Evolutionary conservation across 441 rosid species (phyloP), one percentile per base, ranked within the genome.

Genomic region (Pelargonium myrrhifolium): DNA sequence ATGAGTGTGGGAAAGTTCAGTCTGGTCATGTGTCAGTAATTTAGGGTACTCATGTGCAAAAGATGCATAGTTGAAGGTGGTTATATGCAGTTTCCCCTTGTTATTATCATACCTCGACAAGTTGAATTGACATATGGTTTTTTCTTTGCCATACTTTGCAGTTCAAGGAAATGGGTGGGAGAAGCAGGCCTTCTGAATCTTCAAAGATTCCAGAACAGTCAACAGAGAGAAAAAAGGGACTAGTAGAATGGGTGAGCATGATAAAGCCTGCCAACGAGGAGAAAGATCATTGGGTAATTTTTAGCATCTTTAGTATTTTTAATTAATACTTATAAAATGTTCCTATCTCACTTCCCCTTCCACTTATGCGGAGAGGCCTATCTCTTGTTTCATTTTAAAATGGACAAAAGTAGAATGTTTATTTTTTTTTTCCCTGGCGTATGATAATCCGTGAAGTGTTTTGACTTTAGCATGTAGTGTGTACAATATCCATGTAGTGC

Each of bases 111-210:
- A 39, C 43, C 3, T 10, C 14, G 14, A 43, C 49, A 10, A 43
- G 11, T 43, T 17, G 20, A n/a, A 53, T 11, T 10, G 21, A 24
- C 69, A 26, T 69, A 18, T 45, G n/a, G n/a, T n/a, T 15, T 7
- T 42, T 6, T 73, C 22, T 42, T 15, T 8, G 1, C 31, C 31
- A 9, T 18, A n/a, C 65, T 42, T 61, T 76, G 24, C 86, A 94
- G 99, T 66, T 90, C 67, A 92, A 94, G 90, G 98, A 94, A 84
- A 92, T 94, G 85, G 98, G 89, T 76, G 93, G 87, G 74, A 80
- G 89, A 71, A 83, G 67, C 76, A 81, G 79, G 78, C 84, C 96
- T 71, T 72, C 88, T 75, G 88, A 79, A 69, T 59, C 85, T 56
- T 71, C 65, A 12, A 89, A 81, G 75, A 65, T 79, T 47, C 71